phyloP scores from a whole-genome alignment of 2,329 filamentous ascomycete species.

The Aspergillus clavatus region DNA sequence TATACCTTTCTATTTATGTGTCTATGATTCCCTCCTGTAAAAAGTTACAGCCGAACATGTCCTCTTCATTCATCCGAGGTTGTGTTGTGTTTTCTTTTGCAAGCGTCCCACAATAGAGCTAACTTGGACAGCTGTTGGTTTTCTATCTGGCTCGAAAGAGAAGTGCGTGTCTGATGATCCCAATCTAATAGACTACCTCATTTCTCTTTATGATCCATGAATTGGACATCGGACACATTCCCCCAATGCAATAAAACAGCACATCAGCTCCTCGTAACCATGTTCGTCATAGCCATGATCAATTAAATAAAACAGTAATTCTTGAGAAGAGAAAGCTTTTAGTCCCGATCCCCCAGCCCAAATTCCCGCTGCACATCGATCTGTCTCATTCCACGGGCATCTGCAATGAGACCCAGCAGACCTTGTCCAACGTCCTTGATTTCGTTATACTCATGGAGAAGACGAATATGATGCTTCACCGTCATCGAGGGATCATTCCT shows the following conservation, averaged over 20 bases:
- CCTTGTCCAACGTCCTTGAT: slow-evolving; percentile 64
- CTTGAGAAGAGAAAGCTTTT: slow-evolving; percentile 5
- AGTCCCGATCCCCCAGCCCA: slow-evolving; percentile 37
- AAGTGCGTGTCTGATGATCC: too few species aligned
- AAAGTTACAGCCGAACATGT: background rate
- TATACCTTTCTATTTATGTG: slow-evolving; percentile 1
- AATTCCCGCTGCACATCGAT: slow-evolving; percentile 39
- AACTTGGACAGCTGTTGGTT: too few species aligned
- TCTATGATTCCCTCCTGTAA: slow-evolving; percentile 1
- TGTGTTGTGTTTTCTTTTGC: slow-evolving; percentile 1
- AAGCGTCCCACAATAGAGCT: too few species aligned
- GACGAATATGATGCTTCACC: slow-evolving; percentile 59
- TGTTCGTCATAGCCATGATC: too few species aligned
- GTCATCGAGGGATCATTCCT: slow-evolving; percentile 46
- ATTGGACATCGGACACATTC: too few species aligned
- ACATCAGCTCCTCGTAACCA: too few species aligned
- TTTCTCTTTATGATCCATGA: too few species aligned
- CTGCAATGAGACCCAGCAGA: slow-evolving; percentile 63
- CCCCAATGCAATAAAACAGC: too few species aligned
- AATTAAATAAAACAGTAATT: too few species aligned
- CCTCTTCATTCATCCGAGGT: background rate
- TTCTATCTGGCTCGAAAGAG: too few species aligned
- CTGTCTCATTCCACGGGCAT: slow-evolving; percentile 55
- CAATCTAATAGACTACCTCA: too few species aligned
- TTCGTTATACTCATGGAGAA: slow-evolving; percentile 66